Evolutionary conservation across 768 basidiomycete species (phyloP).

Genomic region (Trametes cubensis): DNA sequence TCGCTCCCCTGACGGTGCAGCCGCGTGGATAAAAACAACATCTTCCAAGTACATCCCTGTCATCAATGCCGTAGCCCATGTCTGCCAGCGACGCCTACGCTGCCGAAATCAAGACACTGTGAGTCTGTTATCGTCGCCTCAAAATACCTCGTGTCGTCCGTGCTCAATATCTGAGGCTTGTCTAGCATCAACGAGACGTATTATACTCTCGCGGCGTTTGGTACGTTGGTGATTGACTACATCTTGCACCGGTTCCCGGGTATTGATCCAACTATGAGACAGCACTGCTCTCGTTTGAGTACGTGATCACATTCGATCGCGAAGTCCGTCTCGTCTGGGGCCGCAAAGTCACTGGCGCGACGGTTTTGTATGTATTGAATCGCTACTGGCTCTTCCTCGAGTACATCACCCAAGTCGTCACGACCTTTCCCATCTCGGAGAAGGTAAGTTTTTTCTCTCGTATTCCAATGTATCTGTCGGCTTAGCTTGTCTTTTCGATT

Average conservation of each 20-base stretch:
- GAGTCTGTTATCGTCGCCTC: background rate
- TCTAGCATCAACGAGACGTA: conserved; percentile 7
- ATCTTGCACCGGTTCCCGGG: too few species aligned
- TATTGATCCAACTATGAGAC: background rate
- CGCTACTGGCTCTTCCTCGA: conserved; percentile 21
- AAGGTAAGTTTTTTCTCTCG: background rate
- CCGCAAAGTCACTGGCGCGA: conserved; percentile 19
- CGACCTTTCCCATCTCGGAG: conserved; percentile 8
- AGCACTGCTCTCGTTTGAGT: conserved; percentile 21
- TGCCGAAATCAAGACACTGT: background rate
- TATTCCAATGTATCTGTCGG: background rate
- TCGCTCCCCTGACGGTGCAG: too few species aligned
- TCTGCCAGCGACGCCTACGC: background rate
- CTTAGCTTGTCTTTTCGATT: background rate
- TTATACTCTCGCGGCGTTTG: conserved; percentile 8
- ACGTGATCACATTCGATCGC: conserved; percentile 18
- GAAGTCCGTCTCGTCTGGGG: conserved; percentile 22
- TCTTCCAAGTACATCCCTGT: too few species aligned
- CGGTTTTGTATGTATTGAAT: conserved; percentile 17
- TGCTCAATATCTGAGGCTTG: background rate
- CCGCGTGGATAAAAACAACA: too few species aligned
- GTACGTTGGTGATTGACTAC: background rate
- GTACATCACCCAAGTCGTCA: conserved; percentile 11
- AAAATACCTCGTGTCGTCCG: background rate
- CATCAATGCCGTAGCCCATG: too few species aligned